A percentile compares a stretch with the other conserved stretches of the same genome.
These are phyloP conservation scores for Triticum timopheevii DNA, from an alignment of 176 grass and related monocot species.

Conservation along the genomic window DNA sequence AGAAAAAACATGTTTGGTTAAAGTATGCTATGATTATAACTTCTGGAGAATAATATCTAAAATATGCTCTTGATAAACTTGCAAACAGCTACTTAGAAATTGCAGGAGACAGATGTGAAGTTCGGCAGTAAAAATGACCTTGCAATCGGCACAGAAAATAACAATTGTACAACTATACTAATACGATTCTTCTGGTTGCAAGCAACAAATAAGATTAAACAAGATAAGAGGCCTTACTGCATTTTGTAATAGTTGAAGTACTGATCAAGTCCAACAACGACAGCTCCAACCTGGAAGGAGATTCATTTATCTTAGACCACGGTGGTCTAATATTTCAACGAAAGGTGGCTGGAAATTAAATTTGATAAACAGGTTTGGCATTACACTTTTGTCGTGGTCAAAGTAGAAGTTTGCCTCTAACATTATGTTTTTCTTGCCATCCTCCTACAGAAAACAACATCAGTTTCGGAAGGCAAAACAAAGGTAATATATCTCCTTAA, in stretches of 20 bases:
- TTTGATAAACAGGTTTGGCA: slow-evolving; percentile 22
- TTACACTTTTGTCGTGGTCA: slow-evolving; percentile 91
- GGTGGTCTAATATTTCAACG: not conserved
- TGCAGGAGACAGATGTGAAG: not conserved
- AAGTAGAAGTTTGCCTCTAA: slow-evolving; percentile 75
- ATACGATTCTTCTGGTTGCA: slow-evolving; percentile 24
- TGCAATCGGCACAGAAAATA: not conserved
- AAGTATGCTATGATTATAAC: not conserved
- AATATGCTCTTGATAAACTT: slow-evolving; percentile 12
- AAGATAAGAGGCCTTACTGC: slow-evolving; percentile 53
- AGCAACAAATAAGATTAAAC: slow-evolving; percentile 30
- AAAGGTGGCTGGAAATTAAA: not conserved
- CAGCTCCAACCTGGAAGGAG: slow-evolving; percentile 82
- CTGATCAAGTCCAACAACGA: slow-evolving; percentile 92
- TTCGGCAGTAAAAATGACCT: not conserved
- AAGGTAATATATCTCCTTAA: not conserved
- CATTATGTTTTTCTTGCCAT: slow-evolving; percentile 72
- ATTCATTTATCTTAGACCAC: slow-evolving; percentile 13
- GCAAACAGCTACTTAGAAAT: not conserved
- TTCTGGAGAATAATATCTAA: not conserved
- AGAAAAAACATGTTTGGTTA: slow-evolving; percentile 15
- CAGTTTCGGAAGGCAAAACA: not conserved
- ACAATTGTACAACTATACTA: not conserved
- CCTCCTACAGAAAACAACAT: slow-evolving; percentile 61
- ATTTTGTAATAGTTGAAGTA: slow-evolving; percentile 99